phyloP scores from a whole-genome alignment of 352 stramenopile genomes.

The Saprolegnia parasitica region DNA sequence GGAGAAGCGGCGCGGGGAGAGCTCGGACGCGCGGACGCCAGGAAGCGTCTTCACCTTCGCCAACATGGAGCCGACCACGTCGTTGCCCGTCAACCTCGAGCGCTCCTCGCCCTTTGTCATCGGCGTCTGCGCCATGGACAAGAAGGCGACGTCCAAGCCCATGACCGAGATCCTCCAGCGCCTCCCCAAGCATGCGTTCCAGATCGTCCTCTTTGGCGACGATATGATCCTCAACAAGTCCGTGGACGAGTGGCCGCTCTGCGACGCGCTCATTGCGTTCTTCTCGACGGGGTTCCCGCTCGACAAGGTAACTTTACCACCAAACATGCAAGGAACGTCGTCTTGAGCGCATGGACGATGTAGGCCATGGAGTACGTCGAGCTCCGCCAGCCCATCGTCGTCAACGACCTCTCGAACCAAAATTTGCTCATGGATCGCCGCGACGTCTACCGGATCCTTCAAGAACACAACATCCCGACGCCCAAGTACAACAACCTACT shows the following conservation, averaged over 20 bases:
- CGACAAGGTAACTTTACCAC: conserved; percentile 69
- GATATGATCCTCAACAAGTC: conserved; percentile 91
- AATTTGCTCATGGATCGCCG: conserved; percentile 93
- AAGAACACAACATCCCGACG: conserved; percentile 91
- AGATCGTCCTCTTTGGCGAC: conserved; percentile 97
- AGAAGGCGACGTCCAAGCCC: conserved; percentile 93
- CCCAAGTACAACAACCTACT: conserved; percentile 39
- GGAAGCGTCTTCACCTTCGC: conserved; percentile 21
- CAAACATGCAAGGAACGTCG: background rate
- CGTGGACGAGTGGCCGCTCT: conserved; percentile 91
- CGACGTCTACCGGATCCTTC: conserved; percentile 92
- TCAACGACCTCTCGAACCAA: conserved; percentile 98
- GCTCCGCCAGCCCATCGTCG: conserved; percentile 90
- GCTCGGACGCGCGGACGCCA: conserved; percentile 3
- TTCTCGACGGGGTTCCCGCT: conserved; percentile 98
- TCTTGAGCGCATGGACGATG: conserved; percentile 33
- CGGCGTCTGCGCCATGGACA: conserved; percentile 98
- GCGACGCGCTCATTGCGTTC: conserved; percentile 98
- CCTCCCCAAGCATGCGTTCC: conserved; percentile 85
- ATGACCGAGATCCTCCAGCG: conserved; percentile 95
- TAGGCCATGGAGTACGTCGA: conserved; percentile 95
- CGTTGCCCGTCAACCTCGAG: background rate
- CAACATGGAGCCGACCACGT: background rate
- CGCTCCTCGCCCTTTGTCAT: conserved; percentile 37
- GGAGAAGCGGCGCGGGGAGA: conserved; percentile 25